phyloP scores from a whole-genome alignment of 345 rosid genomes.

The Eucalyptus victrix region DNA sequence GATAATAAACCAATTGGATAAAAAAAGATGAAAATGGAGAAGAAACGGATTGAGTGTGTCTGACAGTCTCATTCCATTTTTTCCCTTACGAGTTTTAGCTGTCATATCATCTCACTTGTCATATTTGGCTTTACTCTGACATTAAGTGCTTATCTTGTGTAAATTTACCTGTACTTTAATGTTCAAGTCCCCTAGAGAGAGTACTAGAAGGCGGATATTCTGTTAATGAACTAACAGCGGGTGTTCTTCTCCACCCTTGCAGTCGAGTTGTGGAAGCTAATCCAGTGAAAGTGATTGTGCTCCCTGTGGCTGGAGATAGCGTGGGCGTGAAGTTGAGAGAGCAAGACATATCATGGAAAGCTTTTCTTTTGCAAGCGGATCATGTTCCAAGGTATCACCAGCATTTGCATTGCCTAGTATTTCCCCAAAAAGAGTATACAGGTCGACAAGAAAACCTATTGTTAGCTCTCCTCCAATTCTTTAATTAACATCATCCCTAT shows the following conservation, averaged over 20 bases:
- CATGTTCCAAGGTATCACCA: conserved; percentile 32
- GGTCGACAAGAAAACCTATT: not conserved
- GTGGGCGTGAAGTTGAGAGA: conserved; percentile 43
- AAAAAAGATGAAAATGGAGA: not conserved
- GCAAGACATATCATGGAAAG: conserved; percentile 61
- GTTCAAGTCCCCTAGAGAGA: not conserved
- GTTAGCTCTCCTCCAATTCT: not conserved
- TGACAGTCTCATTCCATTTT: not conserved
- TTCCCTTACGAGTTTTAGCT: not conserved
- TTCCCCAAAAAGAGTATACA: not conserved
- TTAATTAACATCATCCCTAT: no score
- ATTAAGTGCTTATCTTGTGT: not conserved
- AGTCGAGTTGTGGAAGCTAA: conserved; percentile 84
- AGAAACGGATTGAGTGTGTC: not conserved
- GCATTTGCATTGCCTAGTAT: not conserved
- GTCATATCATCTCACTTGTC: not conserved
- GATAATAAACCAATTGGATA: not conserved
- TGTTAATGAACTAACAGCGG: not conserved
- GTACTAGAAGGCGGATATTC: not conserved
- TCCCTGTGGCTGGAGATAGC: conserved; percentile 42
- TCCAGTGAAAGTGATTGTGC: conserved; percentile 59
- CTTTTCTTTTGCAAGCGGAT: conserved; percentile 33
- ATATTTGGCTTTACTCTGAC: not conserved
- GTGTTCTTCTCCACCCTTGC: not conserved
- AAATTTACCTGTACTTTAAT: not conserved